These are phyloP conservation scores for Acidiella bohemica DNA, from an alignment of 495 filamentous ascomycete species.

Conservation along the genomic window DNA sequence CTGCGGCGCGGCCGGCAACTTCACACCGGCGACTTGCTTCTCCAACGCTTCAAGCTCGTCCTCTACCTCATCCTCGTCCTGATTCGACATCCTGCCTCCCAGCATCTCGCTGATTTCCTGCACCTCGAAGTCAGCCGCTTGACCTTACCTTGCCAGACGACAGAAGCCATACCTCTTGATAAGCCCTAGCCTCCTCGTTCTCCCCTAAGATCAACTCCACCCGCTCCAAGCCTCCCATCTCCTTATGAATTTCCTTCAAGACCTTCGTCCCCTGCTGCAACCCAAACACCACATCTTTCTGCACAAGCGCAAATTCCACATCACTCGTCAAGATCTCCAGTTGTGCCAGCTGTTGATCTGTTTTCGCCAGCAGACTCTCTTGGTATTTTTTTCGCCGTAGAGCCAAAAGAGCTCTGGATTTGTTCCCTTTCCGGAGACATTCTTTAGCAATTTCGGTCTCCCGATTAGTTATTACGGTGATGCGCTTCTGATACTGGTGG, in stretches of 20 bases:
- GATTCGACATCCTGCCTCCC: slow-evolving; percentile 66
- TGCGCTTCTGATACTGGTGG: slow-evolving; percentile 82
- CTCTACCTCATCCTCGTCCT: slow-evolving; percentile 96
- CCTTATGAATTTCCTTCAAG: slow-evolving; percentile 75
- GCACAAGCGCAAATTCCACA: slow-evolving; percentile 87
- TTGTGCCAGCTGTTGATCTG: slow-evolving; percentile 78
- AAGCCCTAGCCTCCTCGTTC: slow-evolving; percentile 72
- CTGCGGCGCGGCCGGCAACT: slow-evolving; percentile 48
- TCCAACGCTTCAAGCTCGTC: slow-evolving; percentile 78
- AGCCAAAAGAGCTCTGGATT: slow-evolving; percentile 69
- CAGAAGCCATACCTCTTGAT: slow-evolving; percentile 53
- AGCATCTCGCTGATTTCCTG: slow-evolving; percentile 88
- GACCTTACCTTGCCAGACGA: background rate
- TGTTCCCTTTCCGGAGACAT: slow-evolving; percentile 63
- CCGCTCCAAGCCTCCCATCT: slow-evolving; percentile 89
- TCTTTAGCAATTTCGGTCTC: slow-evolving; percentile 74
- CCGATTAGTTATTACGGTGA: slow-evolving; percentile 64
- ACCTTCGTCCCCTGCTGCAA: slow-evolving; percentile 85
- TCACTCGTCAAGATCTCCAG: slow-evolving; percentile 69
- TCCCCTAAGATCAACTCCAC: slow-evolving; percentile 92
- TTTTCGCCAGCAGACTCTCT: slow-evolving; percentile 75
- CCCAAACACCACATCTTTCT: slow-evolving; percentile 88
- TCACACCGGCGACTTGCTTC: slow-evolving; percentile 40
- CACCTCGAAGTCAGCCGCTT: slow-evolving; percentile 4
- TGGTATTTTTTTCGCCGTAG: slow-evolving; percentile 95